Evolutionary conservation across 2,329 filamentous ascomycete genomes (phyloP), one percentile per base, ranked within the genome.

Genomic region (Alternaria gaisen): DNA sequence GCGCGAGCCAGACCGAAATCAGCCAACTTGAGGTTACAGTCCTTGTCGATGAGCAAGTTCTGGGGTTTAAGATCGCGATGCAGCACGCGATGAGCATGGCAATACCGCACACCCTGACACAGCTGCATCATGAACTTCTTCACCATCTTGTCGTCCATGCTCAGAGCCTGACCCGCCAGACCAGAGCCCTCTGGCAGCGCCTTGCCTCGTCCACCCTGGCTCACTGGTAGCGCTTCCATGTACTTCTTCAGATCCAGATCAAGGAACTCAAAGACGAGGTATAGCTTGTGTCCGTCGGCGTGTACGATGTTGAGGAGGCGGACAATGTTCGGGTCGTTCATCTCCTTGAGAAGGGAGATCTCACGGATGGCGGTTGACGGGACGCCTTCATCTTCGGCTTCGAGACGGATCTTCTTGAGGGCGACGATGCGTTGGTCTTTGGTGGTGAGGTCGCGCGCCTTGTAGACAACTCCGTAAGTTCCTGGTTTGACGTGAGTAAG

Each of bases 391-490:
- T 97, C 93, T 83, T 97, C 94, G 65, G 93, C 93, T 77, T 97
- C 94, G 72, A 97, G 90, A 66, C 93, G 91, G 74, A 97, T 97
- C 84, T 97, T 97, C 86, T 97, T 97, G 70, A 97, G 84, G 22
- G 93, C 93, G 66, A 97, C 93, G 72, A 97, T 95, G 72, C 92
- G 91, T 47, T 83, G 80, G 74, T 92, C 91, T 68, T 86, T 86
- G 75, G 94, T 90, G 68, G 87, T 87, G 62, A 97, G 90, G 79
- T 97, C 93, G 69, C 91, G 89, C 61, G 93, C 93, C 81, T 97
- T 97, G 87, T 97, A 97, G 65, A 97, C 93, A 65, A 97, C 93
- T 80, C 93, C 93, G 78, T 97, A 97, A 16, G 93, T 97, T 73
- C 93, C 93, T 97, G 65, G 9, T 36, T 16, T 36, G 16, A n/a